Evolutionary conservation across 495 filamentous ascomycete genomes (phyloP), one percentile per base, ranked within the genome.

Genomic region (Schizothecium vesticola): DNA sequence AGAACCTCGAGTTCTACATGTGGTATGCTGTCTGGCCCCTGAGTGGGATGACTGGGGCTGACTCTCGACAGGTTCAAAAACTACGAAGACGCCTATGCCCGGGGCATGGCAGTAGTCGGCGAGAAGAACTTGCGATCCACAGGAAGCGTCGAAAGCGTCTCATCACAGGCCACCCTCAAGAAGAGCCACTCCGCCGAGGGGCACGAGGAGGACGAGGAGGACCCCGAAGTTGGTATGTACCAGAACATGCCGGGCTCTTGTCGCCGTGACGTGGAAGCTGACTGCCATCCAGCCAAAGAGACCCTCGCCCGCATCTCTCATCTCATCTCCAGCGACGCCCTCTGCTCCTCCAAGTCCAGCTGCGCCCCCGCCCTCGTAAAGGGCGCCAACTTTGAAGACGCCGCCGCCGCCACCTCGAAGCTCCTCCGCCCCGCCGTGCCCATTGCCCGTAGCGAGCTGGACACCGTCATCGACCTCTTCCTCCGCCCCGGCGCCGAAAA

Each of bases 1-100:
- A 79, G 69, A 79, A 79, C 56, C 84, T 93, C 66, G 88, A 92
- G 74, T 90, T 91, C 56, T 92, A 92, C 73, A 86, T 91, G 28
- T 92, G 90, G 90, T 93, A 91, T 71, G 89, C 56, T 23, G 16
- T 51, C 29, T 19, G 4, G 13, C 56, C 58, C 57, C 23, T 26
- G 21, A 22, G 3, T 43, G 12, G 10, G 1, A 31, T n/a, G 26
- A 23, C 22, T 69, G 36, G 55, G 59, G 55, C 33, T 29, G 1
- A 51, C 28, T 16, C 28, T 51, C 8, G 19, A 2, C 63, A 80
- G 78, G 78, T 81, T 73, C 75, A 79, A 78, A 67, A 80, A 80
- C 73, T 81, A 80, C 51, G 78, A 81, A 66, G 64, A 70, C 4
- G 69, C 76, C 8, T 78, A 75, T 59, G 69, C 67, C 55, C 73